Base-by-base conservation (phyloP, 148 eudicot genomes). In the Fagopyrum esculentum region DNA sequence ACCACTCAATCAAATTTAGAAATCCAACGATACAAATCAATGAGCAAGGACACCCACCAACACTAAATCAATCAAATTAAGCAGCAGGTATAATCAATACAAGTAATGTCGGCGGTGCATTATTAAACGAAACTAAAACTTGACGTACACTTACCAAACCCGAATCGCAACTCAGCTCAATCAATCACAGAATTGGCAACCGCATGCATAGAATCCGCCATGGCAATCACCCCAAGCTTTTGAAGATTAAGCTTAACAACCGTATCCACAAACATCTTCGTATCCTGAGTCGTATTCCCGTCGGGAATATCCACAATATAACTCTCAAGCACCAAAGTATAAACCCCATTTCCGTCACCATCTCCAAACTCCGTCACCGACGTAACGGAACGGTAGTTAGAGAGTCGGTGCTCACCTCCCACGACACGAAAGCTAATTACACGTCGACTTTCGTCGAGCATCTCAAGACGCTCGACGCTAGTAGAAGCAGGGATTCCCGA, bases 261-360 rank as follows among this genome's bases (percentile, higher is more conserved):
- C 0, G 98, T 92, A 52, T 92, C 98, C 29, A 85, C 89, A 78
- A 92, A 92, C 98, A 92, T 92, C 83, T 90, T 92, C 0, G 98
- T 92, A 69, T 92, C 98, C 66, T 84, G 88, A 9, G 83, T 91
- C 0, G 91, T 86, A 11, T 92, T 92, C 49, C 98, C 98, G 17
- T 85, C 85, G 17, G 98, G 98, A 63, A 92, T 90, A 68, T 92
- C 98, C 8, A 92, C 98, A 12, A 88, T 77, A 72, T 92, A 92
- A 0, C 89, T 84, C 72, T 92, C 98, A 78, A 92, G 51, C 17
- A 92, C 93, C 3, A 92, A 56, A 0, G 96, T 88, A 45, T 90
- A 87, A 19, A 80, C 80, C 71, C 84, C 76, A 4, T 47, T 57
- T 13, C 35, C 4, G 12, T n/a, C 86, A 0, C 63, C 85, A 15